phyloP scores from a whole-genome alignment of 75 land plant species.

The Azolla pinnata region DNA sequence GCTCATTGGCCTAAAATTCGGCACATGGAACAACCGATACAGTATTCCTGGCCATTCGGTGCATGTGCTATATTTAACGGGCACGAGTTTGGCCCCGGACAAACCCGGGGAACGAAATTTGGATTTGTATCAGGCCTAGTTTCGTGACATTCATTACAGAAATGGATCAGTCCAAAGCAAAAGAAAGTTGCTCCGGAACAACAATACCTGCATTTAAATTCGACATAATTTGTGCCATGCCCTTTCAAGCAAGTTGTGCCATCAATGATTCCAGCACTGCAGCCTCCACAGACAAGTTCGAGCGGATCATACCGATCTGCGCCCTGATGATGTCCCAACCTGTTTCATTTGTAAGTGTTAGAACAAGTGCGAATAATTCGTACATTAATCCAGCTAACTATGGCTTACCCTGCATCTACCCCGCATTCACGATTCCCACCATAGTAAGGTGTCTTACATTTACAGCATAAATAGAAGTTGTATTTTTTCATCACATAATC shows the following conservation, averaged over 20 bases:
- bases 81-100: slow-evolving; percentile 18
- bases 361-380: no score
- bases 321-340: slow-evolving; percentile 7
- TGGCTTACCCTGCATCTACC: slow-evolving; percentile 9
- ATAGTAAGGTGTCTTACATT: slow-evolving; percentile 24
- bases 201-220: slow-evolving; percentile 30
- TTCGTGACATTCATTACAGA: slow-evolving; percentile 21
- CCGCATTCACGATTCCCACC: slow-evolving; percentile 30
- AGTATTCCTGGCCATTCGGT: slow-evolving; percentile 29
- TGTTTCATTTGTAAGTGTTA: no score
- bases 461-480: slow-evolving; percentile 24
- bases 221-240: slow-evolving; percentile 25
- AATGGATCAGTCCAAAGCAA: slow-evolving; percentile 27
- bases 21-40: slow-evolving; percentile 33
- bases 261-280: slow-evolving; percentile 16
- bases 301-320: slow-evolving; percentile 12
- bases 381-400: background rate
- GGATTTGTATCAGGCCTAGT: slow-evolving; percentile 16
- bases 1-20: slow-evolving; percentile 17
- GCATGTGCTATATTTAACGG: slow-evolving; percentile 24
- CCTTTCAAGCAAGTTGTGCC: slow-evolving; percentile 17
- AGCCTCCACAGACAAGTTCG: slow-evolving; percentile 28
- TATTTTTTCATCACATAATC: slow-evolving; percentile 17
- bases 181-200: slow-evolving; percentile 32
- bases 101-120: slow-evolving; percentile 3